These are phyloP conservation scores for Rubus parviflorus DNA, from an alignment of 306 rosid species.

Conservation along the genomic window DNA sequence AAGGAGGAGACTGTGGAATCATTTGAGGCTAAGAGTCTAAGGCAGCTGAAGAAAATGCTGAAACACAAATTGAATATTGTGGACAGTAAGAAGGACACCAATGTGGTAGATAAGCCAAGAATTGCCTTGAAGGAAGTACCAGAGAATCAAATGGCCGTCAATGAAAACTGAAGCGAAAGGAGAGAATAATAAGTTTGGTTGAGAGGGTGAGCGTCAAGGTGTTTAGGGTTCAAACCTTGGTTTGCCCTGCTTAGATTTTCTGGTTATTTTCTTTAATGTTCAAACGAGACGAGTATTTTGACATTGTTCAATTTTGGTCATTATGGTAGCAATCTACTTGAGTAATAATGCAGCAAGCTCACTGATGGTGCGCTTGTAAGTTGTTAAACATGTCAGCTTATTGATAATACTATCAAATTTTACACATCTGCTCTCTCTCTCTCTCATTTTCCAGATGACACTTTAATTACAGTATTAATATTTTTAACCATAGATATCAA, in stretches of 20 bases:
- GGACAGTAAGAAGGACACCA: constrained; percentile 2
- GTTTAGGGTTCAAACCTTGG: constrained; percentile 30
- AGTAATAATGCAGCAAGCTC: background rate
- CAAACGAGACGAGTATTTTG: background rate
- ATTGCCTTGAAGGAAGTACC: constrained; percentile 66
- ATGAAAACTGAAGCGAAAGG: constrained; percentile 16
- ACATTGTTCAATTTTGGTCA: constrained; percentile 1
- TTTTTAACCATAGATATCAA: too few relatives aligned
- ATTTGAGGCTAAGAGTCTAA: constrained; percentile 26
- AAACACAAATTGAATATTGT: constrained; percentile 22
- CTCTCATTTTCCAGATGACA: background rate
- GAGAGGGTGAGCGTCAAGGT: background rate
- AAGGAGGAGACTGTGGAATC: background rate
- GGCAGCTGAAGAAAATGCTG: constrained; percentile 53
- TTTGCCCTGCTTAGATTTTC: constrained; percentile 24
- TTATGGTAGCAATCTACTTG: background rate
- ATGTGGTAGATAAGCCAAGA: constrained; percentile 47
- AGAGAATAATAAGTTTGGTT: background rate
- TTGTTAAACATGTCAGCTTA: background rate
- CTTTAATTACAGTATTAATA: too few relatives aligned
- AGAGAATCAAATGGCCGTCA: constrained; percentile 43
- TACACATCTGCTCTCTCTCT: background rate
- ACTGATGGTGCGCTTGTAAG: background rate
- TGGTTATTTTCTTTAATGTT: background rate
- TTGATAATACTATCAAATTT: background rate